Conservation (phyloP, 495 filamentous ascomycete genomes). For the Annulohypoxylon moriforme region DNA sequence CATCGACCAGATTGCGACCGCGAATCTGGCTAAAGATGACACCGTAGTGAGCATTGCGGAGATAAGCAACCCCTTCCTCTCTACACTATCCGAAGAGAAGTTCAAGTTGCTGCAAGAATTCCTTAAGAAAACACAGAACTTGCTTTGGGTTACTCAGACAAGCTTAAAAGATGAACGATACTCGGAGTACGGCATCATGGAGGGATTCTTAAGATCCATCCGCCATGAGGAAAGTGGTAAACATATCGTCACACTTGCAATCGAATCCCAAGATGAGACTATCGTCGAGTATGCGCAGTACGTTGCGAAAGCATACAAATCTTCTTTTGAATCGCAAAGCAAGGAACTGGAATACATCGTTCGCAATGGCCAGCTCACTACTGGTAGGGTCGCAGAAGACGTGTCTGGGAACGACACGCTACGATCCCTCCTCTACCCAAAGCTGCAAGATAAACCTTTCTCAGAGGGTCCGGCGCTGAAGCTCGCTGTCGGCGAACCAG, state of each 20-base stretch:
- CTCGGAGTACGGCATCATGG: conserved; percentile 37
- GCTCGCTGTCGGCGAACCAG: conserved; percentile 39
- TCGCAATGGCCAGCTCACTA: conserved; percentile 44
- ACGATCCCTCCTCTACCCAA: conserved; percentile 35
- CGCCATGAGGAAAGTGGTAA: conserved; percentile 46
- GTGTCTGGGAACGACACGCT: conserved; percentile 28
- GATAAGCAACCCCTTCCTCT: conserved; percentile 56
- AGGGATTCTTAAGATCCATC: conserved; percentile 48
- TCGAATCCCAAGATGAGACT: conserved; percentile 36
- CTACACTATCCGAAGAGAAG: conserved; percentile 48
- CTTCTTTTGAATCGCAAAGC: conserved; percentile 36
- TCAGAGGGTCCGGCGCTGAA: conserved; percentile 37
- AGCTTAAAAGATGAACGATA: conserved; percentile 28
- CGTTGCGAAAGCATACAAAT: conserved; percentile 34
- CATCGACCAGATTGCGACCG: conserved; percentile 30
- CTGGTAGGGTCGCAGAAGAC: conserved; percentile 41
- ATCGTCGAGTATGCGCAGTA: conserved; percentile 14
- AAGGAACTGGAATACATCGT: conserved; percentile 48
- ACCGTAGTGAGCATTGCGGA: conserved; percentile 60
- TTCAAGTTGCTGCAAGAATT: conserved; percentile 51
- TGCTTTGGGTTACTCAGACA: conserved; percentile 49
- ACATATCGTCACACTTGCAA: conserved; percentile 43
- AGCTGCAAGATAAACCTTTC: conserved; percentile 39
- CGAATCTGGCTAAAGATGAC: conserved; percentile 26
- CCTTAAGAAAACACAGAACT: conserved; percentile 43